These are phyloP conservation scores for Meyerozyma smithsonii DNA, from an alignment of 1,139 yeast genomes.

Conservation along the genomic window DNA sequence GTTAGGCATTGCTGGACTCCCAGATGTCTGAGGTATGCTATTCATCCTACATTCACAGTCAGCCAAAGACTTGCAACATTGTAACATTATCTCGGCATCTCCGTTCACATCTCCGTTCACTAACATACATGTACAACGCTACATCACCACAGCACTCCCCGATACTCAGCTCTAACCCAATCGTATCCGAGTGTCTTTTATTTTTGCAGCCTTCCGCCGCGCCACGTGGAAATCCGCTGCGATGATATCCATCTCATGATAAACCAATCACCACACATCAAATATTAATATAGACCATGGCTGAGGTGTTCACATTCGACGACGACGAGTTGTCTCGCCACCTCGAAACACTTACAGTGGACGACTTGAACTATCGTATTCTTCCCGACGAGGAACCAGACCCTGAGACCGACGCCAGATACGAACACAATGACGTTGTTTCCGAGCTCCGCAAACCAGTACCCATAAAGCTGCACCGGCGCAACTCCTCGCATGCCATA, in stretches of 20 bases:
- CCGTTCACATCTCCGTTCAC: no score
- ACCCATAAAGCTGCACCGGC: conserved; percentile 11
- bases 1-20: no score
- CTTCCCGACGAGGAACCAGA: not conserved
- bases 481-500: conserved; percentile 19
- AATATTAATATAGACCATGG: not conserved
- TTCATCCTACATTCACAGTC: no score
- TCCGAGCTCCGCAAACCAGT: conserved; percentile 16
- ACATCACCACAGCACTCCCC: no score
- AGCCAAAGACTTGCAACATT: no score
- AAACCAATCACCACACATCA: not conserved
- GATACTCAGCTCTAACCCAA: no score
- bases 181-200: no score
- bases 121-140: no score
- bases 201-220: not conserved
- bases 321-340: not conserved
- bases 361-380: not conserved
- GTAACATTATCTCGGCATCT: no score
- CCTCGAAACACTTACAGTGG: not conserved
- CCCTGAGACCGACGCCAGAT: conserved; percentile 2
- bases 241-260: not conserved
- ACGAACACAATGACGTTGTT: conserved; percentile 12
- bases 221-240: conserved; percentile 2
- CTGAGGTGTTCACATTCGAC: not conserved
- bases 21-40: no score